Conservation (phyloP, 345 rosid genomes). For the Hibiscus mutabilis region DNA sequence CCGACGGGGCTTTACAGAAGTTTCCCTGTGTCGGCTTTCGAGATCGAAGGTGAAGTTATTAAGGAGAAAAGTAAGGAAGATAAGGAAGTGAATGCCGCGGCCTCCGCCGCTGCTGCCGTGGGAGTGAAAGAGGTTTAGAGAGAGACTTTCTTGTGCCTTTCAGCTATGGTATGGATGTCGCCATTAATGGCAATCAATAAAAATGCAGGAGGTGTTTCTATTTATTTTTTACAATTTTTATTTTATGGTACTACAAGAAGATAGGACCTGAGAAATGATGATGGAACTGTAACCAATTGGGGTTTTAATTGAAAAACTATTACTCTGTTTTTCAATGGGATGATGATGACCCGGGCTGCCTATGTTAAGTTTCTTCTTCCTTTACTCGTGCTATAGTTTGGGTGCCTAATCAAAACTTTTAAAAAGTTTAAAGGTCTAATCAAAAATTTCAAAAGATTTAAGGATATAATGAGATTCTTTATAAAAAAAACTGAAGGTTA, state of each 20-base stretch:
- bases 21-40: conserved; percentile 65
- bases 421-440: too few relatives aligned
- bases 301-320: too few relatives aligned
- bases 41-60: conserved; percentile 32
- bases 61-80: conserved; percentile 29
- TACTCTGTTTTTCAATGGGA: neutral
- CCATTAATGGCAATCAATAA: neutral
- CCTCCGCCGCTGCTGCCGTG: conserved; percentile 20
- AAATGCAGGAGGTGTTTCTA: neutral
- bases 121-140: conserved; percentile 29
- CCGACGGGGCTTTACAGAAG: conserved; percentile 69
- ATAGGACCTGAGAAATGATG: neutral
- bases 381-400: too few relatives aligned
- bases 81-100: conserved; percentile 17
- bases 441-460: too few relatives aligned
- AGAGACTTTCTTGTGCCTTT: neutral
- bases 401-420: too few relatives aligned
- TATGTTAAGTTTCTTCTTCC: neutral
- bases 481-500: too few relatives aligned
- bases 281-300: too few relatives aligned
- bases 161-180: neutral
- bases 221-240: neutral
- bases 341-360: neutral
- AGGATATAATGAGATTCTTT: too few relatives aligned
- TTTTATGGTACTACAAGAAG: neutral